Base-by-base conservation (phyloP, 2,329 filamentous ascomycete species). In the Dothideomycetidae sp. region DNA sequence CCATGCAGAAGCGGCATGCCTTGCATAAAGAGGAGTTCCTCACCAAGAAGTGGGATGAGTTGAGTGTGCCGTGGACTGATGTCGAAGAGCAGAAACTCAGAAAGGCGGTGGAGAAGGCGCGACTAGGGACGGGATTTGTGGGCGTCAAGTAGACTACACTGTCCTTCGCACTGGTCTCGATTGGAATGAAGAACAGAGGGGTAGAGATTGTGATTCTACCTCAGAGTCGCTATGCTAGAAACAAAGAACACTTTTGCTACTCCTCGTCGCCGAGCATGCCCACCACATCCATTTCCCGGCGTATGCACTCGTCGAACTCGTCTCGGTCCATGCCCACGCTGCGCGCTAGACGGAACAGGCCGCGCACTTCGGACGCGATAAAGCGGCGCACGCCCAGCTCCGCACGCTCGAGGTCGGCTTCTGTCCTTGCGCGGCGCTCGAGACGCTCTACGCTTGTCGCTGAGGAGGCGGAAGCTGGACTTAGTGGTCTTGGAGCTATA, bases 331-430 rank as follows among this genome's bases (percentile, higher is more conserved):
- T 85, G 1, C 81, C 81, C 14, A 74, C 74, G 1, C 75, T 69
- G 29, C 70, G 71, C 15, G 81, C 76, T 44, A 90, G 59, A 46
- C 79, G 60, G 55, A 75, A 88, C 46, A 90, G 57, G 55, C 78
- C 85, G 63, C 82, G 79, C 39, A 90, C 71, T 51, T 76, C 81
- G 5, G 78, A 76, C 23, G 75, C 77, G 31, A 90, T 75, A 57
- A 88, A 81, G 57, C 85, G 78, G 56, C 80, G 81, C 38, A 90
- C 73, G 10, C 75, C 80, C 39, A 79, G 71, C 57, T 85, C 79
- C 39, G 66, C 73, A 48, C 76, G 71, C 42, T 75, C 72, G 47
- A 44, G 43, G 7, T 37, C 43, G 9, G 33, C 37, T 15, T 48
- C 52, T 4, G 47, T 51, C 10, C 30, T 29, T 3, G 52, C 51